Evolutionary conservation across 805 yeast species (phyloP).

Genomic region (Wickerhamiella spandovensis): DNA sequence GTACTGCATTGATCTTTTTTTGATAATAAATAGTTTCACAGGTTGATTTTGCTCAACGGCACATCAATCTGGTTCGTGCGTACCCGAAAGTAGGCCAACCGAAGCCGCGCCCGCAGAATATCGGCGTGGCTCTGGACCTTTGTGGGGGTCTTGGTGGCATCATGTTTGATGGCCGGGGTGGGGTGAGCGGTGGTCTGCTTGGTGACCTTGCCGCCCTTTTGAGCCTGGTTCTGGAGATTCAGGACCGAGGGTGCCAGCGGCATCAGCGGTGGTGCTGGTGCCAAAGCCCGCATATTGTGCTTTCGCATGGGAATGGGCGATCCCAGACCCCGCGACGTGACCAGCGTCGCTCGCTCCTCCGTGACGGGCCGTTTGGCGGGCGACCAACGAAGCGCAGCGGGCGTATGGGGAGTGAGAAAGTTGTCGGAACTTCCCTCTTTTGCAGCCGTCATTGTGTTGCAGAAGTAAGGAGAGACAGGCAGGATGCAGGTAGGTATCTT

Average conservation of each 20-base stretch:
- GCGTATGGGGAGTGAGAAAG: background rate
- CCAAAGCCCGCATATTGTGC: background rate
- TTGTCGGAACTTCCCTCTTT: background rate
- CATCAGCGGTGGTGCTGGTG: background rate
- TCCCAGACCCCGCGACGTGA: background rate
- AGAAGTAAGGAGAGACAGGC: background rate
- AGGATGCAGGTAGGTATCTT: background rate
- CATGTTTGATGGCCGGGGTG: background rate
- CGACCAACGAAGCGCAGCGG: conserved; percentile 1
- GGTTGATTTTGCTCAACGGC: conserved; percentile 19
- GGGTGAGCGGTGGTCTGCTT: background rate
- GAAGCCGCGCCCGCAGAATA: conserved; percentile 20
- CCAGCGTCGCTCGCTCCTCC: background rate
- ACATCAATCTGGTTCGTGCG: conserved; percentile 21
- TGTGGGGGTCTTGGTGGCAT: background rate
- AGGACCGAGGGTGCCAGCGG: background rate
- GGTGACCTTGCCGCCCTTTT: background rate
- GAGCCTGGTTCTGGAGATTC: background rate
- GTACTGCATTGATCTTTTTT: background rate
- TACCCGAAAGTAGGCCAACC: conserved; percentile 26
- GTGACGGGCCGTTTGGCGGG: conserved; percentile 4
- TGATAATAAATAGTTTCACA: background rate
- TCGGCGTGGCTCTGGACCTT: conserved; percentile 15
- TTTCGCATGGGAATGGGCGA: background rate
- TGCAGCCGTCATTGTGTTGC: background rate